These are phyloP conservation scores for Fusarium hostae DNA, from an alignment of 2,329 filamentous ascomycete genomes.

Conservation along the genomic window DNA sequence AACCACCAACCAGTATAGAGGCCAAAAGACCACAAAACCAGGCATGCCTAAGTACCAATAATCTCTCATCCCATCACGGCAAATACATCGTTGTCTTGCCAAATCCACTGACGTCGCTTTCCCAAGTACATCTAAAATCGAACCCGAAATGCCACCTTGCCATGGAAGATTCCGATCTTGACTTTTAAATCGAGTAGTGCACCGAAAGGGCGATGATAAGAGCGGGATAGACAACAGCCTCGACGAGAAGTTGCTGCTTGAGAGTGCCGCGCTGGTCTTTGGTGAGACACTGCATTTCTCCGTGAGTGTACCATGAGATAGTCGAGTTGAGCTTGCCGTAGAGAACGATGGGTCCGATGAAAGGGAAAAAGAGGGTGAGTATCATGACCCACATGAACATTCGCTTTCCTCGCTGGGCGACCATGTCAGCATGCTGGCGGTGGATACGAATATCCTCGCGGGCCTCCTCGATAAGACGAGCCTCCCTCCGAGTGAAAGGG, in stretches of 20 bases:
- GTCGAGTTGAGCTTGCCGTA: conserved; percentile 57
- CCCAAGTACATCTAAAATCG: conserved; percentile 1
- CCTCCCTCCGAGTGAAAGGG: conserved; percentile 46
- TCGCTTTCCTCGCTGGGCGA: conserved; percentile 46
- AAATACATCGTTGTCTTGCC: neutral
- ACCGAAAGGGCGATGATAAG: conserved; percentile 49
- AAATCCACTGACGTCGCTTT: neutral
- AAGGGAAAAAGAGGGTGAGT: conserved; percentile 57
- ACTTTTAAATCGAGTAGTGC: conserved; percentile 43
- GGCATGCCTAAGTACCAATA: neutral
- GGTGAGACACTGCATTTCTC: conserved; percentile 55
- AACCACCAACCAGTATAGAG: neutral
- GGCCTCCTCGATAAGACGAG: conserved; percentile 47
- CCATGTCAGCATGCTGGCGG: conserved; percentile 43
- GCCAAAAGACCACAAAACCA: conserved; percentile 3
- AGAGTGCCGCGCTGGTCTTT: conserved; percentile 46
- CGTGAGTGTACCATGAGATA: conserved; percentile 61
- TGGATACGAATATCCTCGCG: conserved; percentile 47
- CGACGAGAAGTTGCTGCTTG: conserved; percentile 52
- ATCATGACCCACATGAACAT: conserved; percentile 55
- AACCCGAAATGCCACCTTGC: conserved; percentile 5
- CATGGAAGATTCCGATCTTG: neutral
- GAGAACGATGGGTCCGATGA: conserved; percentile 58
- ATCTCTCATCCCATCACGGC: neutral
- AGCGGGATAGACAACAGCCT: conserved; percentile 49